Base-by-base conservation (phyloP, 106 monocot genomes). In the Acorus calamus region DNA sequence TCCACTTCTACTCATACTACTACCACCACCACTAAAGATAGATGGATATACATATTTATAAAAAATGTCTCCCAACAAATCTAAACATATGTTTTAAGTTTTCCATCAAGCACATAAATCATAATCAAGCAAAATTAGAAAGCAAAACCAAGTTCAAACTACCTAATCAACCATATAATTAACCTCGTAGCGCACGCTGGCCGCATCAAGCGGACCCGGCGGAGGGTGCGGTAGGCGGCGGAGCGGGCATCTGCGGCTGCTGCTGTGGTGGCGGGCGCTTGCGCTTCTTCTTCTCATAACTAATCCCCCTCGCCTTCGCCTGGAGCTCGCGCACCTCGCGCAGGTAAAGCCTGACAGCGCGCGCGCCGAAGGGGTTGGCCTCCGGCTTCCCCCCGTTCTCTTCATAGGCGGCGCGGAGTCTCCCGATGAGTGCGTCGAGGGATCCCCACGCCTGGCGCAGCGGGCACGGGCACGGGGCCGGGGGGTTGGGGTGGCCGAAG, bases 351-450 rank as follows among this genome's bases (percentile, higher is more conserved):
- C 64, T n/a, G 51, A 65, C 64, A 4, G 64, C 64, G 2, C 64
- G 12, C 8, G 64, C 64, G 52, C 64, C 64, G 51, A 65, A 65
- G 0, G 64, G 64, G 41, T 65, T 65, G 64, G 64, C 51, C 41
- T 65, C 64, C 6, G 64, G 64, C 51, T 65, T 65, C 52, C 64
- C 64, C 5, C 64, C 64, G 51, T 65, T 65, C 51, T 65, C 64
- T 42, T 65, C 64, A 11, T 51, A 65, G 0, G 64, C 64, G 10
- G 64, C 64, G 7, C 64, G 64, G 64, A 65, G 64, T 3, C 64
- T 50, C 42, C 64, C 64, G 7, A 65, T 52, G 64, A 65, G 64
- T 3, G 64, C 64, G 28, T 65, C 64, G 28, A 65, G 64, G 42
- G 28, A 28, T 6, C 64, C 64, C 64, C 64, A 65, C 7, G 64